Conservation (phyloP, 257 asterid genomes). For the Coffea canephora region DNA sequence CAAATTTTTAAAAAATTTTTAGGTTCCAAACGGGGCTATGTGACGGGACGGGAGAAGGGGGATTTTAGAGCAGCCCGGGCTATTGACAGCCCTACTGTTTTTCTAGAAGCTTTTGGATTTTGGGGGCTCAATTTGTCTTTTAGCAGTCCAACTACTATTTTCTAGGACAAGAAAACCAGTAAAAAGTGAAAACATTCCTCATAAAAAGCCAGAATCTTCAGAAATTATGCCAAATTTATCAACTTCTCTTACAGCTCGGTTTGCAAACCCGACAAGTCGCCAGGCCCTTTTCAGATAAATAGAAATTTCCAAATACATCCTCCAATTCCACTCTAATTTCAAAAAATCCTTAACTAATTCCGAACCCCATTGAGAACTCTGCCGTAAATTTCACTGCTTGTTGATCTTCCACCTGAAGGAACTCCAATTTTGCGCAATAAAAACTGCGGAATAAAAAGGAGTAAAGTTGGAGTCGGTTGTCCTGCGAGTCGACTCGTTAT, state of each 20-base stretch:
- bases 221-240: neutral
- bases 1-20: too few species aligned
- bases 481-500: slow-evolving; percentile 8
- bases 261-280: neutral
- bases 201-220: neutral
- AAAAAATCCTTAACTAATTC: neutral
- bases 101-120: too few species aligned
- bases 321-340: neutral
- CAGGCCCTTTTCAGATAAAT: neutral
- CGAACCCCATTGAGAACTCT: neutral
- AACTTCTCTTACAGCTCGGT: neutral
- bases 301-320: neutral
- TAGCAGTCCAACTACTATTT: too few species aligned
- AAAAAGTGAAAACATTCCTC: neutral
- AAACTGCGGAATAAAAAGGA: too few species aligned
- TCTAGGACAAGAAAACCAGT: too few species aligned
- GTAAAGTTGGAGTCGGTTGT: neutral
- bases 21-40: too few species aligned
- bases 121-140: too few species aligned
- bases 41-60: too few species aligned
- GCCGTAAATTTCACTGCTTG: neutral
- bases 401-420: neutral
- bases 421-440: neutral
- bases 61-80: too few species aligned
- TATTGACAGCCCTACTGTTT: too few species aligned